Evolutionary conservation across 2,329 filamentous ascomycete genomes (phyloP).

Genomic region (Zymoseptoria crescenta): DNA sequence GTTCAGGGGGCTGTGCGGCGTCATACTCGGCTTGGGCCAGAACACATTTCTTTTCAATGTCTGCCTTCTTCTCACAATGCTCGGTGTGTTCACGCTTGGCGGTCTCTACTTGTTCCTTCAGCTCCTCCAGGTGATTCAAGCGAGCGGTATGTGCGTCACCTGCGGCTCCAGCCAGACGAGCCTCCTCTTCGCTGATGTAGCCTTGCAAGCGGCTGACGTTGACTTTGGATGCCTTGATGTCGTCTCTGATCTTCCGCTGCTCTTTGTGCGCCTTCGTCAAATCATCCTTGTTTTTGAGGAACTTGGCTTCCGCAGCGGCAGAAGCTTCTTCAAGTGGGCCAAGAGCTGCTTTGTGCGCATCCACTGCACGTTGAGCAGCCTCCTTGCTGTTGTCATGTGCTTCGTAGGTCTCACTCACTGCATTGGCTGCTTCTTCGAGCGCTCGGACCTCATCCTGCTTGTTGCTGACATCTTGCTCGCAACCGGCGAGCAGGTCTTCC

Average conservation of each 20-base stretch:
- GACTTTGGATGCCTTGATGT: conserved; percentile 47
- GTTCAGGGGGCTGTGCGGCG: conserved; percentile 12
- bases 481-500: conserved; percentile 43
- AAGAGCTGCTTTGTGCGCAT: conserved; percentile 30
- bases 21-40: conserved; percentile 30
- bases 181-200: conserved; percentile 49
- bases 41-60: conserved; percentile 31
- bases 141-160: conserved; percentile 62
- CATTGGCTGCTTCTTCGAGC: conserved; percentile 38
- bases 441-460: conserved; percentile 40
- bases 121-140: conserved; percentile 43
- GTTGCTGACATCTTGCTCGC: conserved; percentile 23
- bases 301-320: conserved; percentile 44
- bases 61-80: conserved; percentile 32
- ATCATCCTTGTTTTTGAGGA: conserved; percentile 32
- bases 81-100: conserved; percentile 36
- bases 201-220: conserved; percentile 35
- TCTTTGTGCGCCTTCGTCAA: conserved; percentile 36
- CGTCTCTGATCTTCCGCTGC: conserved; percentile 57
- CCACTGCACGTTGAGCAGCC: conserved; percentile 30
- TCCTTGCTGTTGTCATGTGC: conserved; percentile 35
- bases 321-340: conserved; percentile 41
- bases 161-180: conserved; percentile 53
- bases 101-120: conserved; percentile 41
- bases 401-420: conserved; percentile 36